Percentiles rank a stretch among this genome's conserved stretches.
phyloP scores from a whole-genome alignment of 805 yeast species.

The Candida odintsovae region DNA sequence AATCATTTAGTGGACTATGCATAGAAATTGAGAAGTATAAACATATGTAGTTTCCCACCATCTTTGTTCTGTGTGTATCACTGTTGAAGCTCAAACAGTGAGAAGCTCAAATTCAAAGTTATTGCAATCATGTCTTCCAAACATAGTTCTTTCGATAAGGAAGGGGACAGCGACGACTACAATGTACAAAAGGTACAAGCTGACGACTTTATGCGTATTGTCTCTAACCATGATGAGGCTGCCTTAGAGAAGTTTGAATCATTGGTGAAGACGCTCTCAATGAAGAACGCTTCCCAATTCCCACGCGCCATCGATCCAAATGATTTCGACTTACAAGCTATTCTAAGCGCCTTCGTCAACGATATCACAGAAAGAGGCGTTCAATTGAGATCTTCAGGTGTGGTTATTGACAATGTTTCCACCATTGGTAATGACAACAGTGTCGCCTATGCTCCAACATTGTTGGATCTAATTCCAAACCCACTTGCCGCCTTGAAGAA shows the following conservation, averaged over 20 bases:
- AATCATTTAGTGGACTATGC: too few relatives aligned
- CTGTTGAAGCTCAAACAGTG: too few relatives aligned
- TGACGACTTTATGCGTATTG: background rate
- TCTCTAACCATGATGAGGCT: background rate
- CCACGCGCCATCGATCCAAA: slow-evolving; percentile 10
- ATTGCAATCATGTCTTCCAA: background rate
- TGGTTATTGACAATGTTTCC: slow-evolving; percentile 11
- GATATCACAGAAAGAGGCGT: slow-evolving; percentile 40
- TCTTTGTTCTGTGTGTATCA: too few relatives aligned
- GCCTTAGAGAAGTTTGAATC: background rate
- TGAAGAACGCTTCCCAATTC: background rate
- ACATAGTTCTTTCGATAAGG: background rate
- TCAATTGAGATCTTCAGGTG: slow-evolving; percentile 35
- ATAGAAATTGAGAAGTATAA: too few relatives aligned
- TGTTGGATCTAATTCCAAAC: background rate
- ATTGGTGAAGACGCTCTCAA: background rate
- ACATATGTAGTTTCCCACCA: too few relatives aligned
- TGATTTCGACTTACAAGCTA: slow-evolving; percentile 35
- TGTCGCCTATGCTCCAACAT: slow-evolving; percentile 4
- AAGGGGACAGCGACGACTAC: background rate
- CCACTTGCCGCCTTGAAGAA: slow-evolving; percentile 6
- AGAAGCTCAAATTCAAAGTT: background rate
- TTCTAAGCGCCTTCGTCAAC: slow-evolving; percentile 32
- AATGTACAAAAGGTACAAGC: background rate
- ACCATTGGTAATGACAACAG: slow-evolving; percentile 3